phyloP scores from a whole-genome alignment of 2,329 filamentous ascomycete genomes.

The Aspergillus versicolor region DNA sequence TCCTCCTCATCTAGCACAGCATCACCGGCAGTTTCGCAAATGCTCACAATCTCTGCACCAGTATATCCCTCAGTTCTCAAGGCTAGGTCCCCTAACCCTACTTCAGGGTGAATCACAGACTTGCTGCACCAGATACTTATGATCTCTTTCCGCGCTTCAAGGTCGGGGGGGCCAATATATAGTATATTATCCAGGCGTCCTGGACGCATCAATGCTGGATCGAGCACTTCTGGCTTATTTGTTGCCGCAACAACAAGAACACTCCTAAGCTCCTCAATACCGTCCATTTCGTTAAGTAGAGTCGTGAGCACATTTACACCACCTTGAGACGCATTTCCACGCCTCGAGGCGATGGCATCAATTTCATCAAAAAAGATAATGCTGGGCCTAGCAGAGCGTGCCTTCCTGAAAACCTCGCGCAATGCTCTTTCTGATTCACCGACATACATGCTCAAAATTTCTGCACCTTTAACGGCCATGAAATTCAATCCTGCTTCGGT shows the following conservation, averaged over 20 bases:
- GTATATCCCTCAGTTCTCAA: constrained; percentile 71
- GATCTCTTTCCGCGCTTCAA: constrained; percentile 72
- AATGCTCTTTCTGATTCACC: constrained; percentile 88
- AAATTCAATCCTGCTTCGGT: constrained; percentile 92
- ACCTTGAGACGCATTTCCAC: constrained; percentile 52
- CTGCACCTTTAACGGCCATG: constrained; percentile 88
- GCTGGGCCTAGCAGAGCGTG: constrained; percentile 78
- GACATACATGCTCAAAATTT: constrained; percentile 95
- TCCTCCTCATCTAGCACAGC: constrained; percentile 53
- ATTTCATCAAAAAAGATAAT: constrained; percentile 99
- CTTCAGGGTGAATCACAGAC: constrained; percentile 60
- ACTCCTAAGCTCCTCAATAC: constrained; percentile 78
- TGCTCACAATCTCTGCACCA: constrained; percentile 74
- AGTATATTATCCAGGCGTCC: constrained; percentile 82
- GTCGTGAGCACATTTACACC: constrained; percentile 83
- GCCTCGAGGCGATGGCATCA: constrained; percentile 71
- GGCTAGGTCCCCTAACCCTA: constrained; percentile 66
- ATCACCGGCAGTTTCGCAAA: constrained; percentile 55
- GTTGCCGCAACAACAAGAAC: constrained; percentile 89
- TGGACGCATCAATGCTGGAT: constrained; percentile 79
- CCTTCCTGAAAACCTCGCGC: constrained; percentile 81
- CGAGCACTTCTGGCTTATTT: constrained; percentile 82
- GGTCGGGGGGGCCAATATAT: constrained; percentile 80
- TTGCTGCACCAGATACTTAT: constrained; percentile 65
- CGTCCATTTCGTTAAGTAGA: constrained; percentile 91